These are phyloP conservation scores for Asterophora parasitica DNA, from an alignment of 768 basidiomycete species.

Conservation along the genomic window DNA sequence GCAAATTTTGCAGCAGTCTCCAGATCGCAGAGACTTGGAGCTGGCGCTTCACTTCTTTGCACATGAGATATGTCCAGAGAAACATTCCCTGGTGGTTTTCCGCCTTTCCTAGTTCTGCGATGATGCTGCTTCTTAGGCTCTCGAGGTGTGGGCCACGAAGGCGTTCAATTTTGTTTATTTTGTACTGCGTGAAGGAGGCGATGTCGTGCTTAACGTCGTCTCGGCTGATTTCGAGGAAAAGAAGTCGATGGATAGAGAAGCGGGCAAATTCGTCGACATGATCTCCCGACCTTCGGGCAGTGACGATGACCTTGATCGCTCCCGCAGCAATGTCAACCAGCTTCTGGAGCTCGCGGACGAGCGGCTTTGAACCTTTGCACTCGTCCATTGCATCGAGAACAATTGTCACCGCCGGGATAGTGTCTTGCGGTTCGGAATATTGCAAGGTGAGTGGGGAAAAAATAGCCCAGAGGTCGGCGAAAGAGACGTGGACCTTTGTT, in stretches of 20 bases:
- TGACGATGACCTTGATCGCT: neutral
- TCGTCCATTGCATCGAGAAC: constrained; percentile 9
- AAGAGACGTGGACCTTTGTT: neutral
- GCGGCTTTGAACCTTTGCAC: neutral
- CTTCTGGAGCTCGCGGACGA: neutral
- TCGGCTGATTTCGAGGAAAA: constrained; percentile 1
- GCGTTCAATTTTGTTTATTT: neutral
- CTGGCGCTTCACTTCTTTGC: constrained; percentile 8
- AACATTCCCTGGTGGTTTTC: constrained; percentile 11
- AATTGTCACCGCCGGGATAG: neutral
- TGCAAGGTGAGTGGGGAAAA: neutral
- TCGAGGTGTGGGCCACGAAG: neutral
- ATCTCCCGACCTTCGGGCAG: constrained; percentile 2
- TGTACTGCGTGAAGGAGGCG: neutral
- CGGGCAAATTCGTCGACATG: neutral
- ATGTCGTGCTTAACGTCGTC: constrained; percentile 6
- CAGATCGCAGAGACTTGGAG: neutral
- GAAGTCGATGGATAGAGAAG: neutral
- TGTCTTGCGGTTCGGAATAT: neutral
- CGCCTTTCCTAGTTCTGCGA: neutral
- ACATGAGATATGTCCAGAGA: constrained; percentile 8
- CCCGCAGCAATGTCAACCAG: neutral
- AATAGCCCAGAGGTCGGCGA: neutral
- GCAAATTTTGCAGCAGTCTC: constrained; percentile 1
- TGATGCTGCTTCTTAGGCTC: neutral